Percentiles rank a stretch among this genome's conserved stretches.
phyloP scores from a whole-genome alignment of 2,329 filamentous ascomycete genomes.

The Pyricularia grisea region DNA sequence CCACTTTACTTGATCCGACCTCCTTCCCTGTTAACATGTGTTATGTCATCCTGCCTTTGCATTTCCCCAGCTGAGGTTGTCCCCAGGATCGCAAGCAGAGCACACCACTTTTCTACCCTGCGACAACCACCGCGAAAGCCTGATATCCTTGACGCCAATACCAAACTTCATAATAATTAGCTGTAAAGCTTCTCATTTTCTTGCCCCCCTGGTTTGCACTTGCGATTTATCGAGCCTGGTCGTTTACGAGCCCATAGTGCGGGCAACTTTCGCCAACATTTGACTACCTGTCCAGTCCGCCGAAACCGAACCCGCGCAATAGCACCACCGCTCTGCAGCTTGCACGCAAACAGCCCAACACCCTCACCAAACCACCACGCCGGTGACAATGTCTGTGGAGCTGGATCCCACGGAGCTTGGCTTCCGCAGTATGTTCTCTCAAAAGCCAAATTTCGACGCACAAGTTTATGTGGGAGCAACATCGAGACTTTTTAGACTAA shows the following conservation, averaged over 20 bases:
- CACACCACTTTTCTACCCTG: neutral
- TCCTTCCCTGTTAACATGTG: slow-evolving; percentile 2
- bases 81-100: neutral
- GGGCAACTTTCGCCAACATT: neutral
- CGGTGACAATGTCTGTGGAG: slow-evolving; percentile 79
- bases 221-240: neutral
- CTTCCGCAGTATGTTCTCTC: slow-evolving; percentile 68
- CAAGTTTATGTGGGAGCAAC: slow-evolving; percentile 3
- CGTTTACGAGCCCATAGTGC: neutral
- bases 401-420: slow-evolving; percentile 85
- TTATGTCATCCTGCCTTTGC: slow-evolving; percentile 3
- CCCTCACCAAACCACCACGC: neutral
- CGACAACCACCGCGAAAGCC: neutral
- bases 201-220: neutral
- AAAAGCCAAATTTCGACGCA: neutral
- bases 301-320: neutral
- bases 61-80: slow-evolving; percentile 1
- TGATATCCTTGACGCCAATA: neutral
- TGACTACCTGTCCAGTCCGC: neutral
- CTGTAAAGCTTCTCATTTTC: neutral
- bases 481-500: slow-evolving; percentile 13
- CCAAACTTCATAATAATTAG: neutral
- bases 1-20: neutral
- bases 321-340: neutral
- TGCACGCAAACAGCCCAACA: neutral